These are phyloP conservation scores for Aristolochia contorta DNA, from an alignment of 164 flowering plant species.

Conservation along the genomic window DNA sequence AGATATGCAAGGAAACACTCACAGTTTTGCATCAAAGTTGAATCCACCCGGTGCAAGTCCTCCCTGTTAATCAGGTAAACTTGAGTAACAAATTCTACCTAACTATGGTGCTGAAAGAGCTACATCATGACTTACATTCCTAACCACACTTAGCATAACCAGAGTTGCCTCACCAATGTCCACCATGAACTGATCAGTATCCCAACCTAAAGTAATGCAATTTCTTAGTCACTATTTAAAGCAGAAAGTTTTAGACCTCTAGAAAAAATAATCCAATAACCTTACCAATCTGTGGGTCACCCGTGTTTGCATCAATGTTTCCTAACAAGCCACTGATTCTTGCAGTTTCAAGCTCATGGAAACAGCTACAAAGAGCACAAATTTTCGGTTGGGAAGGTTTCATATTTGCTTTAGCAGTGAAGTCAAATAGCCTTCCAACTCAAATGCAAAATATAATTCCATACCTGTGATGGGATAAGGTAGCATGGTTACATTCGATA, in stretches of 20 bases:
- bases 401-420: not conserved
- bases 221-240: conserved; percentile 1
- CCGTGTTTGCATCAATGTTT: conserved; percentile 91
- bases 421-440: not conserved
- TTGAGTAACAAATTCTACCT: not conserved
- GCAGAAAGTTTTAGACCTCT: not conserved
- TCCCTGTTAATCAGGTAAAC: conserved; percentile 39
- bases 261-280: not conserved
- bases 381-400: not conserved
- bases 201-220: conserved; percentile 67
- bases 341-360: conserved; percentile 98
- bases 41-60: conserved; percentile 98
- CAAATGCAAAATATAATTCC: not conserved
- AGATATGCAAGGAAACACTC: conserved; percentile 14
- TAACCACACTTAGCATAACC: conserved; percentile 78
- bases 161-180: conserved; percentile 83
- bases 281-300: conserved; percentile 91
- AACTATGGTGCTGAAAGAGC: not conserved
- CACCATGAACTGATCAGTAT: conserved; percentile 92
- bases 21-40: conserved; percentile 98
- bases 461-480: conserved; percentile 90
- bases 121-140: conserved; percentile 47
- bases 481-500: conserved; percentile 97
- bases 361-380: conserved; percentile 48
- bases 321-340: conserved; percentile 89